Evolutionary conservation across 805 yeast species (phyloP).

Genomic region (Ogataea kodamae): DNA sequence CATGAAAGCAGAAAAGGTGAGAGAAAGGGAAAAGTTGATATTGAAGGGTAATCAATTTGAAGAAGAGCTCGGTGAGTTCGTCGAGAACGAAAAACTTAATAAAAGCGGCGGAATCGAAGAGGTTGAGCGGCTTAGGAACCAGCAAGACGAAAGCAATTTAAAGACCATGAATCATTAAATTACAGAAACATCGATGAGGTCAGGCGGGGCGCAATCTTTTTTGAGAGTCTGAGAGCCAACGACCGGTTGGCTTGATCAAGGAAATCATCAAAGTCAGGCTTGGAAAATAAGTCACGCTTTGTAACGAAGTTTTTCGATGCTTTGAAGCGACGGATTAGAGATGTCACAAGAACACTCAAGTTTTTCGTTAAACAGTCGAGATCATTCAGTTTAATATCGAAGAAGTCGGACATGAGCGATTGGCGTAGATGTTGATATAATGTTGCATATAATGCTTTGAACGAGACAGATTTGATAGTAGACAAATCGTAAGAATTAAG

Average conservation of each 20-base stretch:
- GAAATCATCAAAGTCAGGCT: slow-evolving; percentile 1
- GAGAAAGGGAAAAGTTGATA: slow-evolving; percentile 66
- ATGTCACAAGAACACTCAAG: slow-evolving; percentile 13
- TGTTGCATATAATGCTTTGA: slow-evolving; percentile 23
- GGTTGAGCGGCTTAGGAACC: slow-evolving; percentile 62
- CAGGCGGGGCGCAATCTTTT: slow-evolving; percentile 1
- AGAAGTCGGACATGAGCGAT: slow-evolving; percentile 33
- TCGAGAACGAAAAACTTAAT: slow-evolving; percentile 69
- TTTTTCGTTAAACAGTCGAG: slow-evolving; percentile 21
- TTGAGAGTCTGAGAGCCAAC: slow-evolving; percentile 1
- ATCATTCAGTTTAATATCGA: slow-evolving; percentile 24
- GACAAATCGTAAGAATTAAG: slow-evolving; percentile 20
- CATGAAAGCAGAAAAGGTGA: slow-evolving; percentile 75
- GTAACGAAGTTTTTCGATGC: slow-evolving; percentile 18
- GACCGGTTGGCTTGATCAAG: not conserved
- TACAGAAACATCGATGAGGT: not conserved
- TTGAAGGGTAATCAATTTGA: slow-evolving; percentile 63
- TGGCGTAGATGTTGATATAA: slow-evolving; percentile 29
- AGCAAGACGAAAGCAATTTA: slow-evolving; percentile 69
- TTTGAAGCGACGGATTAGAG: slow-evolving; percentile 18
- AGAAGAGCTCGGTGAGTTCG: slow-evolving; percentile 83
- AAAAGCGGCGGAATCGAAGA: slow-evolving; percentile 89
- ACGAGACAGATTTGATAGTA: slow-evolving; percentile 12
- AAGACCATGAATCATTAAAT: slow-evolving; percentile 34
- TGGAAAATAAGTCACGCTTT: slow-evolving; percentile 8